A percentile compares a stretch with the other conserved stretches of the same genome.
phyloP scores from a whole-genome alignment of 2,329 filamentous ascomycete species.

The Bipolaris cookei region DNA sequence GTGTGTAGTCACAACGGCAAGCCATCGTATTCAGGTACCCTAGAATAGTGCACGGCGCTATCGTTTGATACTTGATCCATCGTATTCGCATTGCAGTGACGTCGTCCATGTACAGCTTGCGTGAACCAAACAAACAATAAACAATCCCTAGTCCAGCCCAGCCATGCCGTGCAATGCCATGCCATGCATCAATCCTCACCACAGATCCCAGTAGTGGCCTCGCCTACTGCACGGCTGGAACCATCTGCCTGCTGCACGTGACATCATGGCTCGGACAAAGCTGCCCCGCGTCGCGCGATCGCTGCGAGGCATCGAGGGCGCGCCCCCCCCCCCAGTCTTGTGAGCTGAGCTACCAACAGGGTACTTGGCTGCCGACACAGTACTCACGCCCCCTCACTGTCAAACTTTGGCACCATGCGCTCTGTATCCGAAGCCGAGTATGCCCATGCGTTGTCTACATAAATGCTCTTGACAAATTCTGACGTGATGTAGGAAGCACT shows the following conservation, averaged over 20 bases:
- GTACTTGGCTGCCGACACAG: slow-evolving; percentile 30
- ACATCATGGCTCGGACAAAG: slow-evolving; percentile 16
- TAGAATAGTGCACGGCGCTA: slow-evolving; percentile 6
- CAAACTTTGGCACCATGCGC: slow-evolving; percentile 35
- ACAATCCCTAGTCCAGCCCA: not conserved
- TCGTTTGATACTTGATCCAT: slow-evolving; percentile 1
- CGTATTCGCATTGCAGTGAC: slow-evolving; percentile 13
- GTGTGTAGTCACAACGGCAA: not conserved
- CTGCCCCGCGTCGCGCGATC: slow-evolving; percentile 29
- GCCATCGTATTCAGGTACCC: slow-evolving; percentile 1
- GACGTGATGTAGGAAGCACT: slow-evolving; percentile 40
- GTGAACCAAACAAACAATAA: slow-evolving; percentile 2
- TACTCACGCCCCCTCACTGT: slow-evolving; percentile 13
- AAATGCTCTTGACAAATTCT: slow-evolving; percentile 9
- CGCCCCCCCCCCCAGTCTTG: not conserved
- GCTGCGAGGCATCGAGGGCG: not conserved
- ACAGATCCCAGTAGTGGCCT: not conserved
- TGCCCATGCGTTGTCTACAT: slow-evolving; percentile 9
- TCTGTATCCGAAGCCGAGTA: slow-evolving; percentile 44
- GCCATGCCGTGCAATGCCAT: not conserved
- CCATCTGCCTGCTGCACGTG: not conserved
- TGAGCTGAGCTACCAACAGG: slow-evolving; percentile 39
- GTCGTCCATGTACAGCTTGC: slow-evolving; percentile 7
- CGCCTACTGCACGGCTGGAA: not conserved
- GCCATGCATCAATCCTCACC: not conserved